Base-by-base conservation (phyloP, 495 filamentous ascomycete species). In the Staphylotrichum tortipilum region DNA sequence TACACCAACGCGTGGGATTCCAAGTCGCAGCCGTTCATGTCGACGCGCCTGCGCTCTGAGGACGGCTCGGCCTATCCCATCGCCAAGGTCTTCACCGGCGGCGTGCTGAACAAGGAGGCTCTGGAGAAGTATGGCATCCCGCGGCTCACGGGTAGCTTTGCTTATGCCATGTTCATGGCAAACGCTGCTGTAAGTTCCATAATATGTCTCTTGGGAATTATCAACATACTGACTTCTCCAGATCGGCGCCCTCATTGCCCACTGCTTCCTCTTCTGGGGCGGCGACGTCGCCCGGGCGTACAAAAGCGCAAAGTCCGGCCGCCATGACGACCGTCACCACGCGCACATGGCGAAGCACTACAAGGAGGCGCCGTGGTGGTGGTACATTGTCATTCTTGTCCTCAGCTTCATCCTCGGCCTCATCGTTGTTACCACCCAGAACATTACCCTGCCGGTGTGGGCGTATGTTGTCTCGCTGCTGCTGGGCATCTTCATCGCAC, bases 401-500 rank as follows among this genome's bases (percentile, higher is more conserved):
- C 37, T 66, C 22, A 73, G 69, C 37, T 75, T 78, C 40, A 48
- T 76, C 28, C 61, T 76, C 2, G 79, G 75, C 6, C 55, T 82
- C 9, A 64, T 71, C 24, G 53, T 54, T 35, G 53, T 62, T 22
- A 67, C 69, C 11, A 67, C 69, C 21, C 64, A 74, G 45, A 67
- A 68, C 52, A 69, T 71, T 35, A 76, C 75, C 0, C 63, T 82
- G 10, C 74, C 79, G 0, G 71, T 55, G 28, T 81, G 78, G 79
- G 78, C 68, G 3, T 80, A 75, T 51, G 58, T 83, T 23, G 51
- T 83, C 12, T 55, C 77, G 23, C 63, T 75, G n/a, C 41, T 71
- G n/a, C 46, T 63, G 2, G 52, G 49, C 11, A 36, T 71, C 5
- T 54, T 73, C 24, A 62, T 67, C 1, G 57, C 57, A 1, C 65